Percentiles rank a stretch among this genome's conserved stretches.
Conservation (phyloP, 768 basidiomycete genomes). For the Cubamyces sp. region DNA sequence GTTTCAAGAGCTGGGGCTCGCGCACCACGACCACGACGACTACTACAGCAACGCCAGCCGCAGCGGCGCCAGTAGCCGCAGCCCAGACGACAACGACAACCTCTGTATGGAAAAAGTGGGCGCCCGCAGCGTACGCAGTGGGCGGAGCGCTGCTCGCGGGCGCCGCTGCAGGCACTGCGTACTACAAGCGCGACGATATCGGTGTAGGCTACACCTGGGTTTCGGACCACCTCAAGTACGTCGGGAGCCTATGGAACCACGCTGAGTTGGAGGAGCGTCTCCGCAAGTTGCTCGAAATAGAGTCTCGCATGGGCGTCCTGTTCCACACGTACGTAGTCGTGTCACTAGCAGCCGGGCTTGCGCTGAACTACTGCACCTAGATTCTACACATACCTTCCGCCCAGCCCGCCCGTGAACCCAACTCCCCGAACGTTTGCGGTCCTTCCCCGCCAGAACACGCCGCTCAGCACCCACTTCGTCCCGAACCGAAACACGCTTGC, state of each 20-base stretch:
- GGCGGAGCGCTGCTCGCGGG: constrained; percentile 80
- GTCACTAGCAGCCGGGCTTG: not conserved
- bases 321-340: constrained; percentile 68
- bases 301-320: constrained; percentile 62
- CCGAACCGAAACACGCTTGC: constrained; percentile 70
- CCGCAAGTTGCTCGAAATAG: constrained; percentile 61
- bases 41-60: constrained; percentile 31
- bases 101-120: constrained; percentile 62
- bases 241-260: constrained; percentile 85
- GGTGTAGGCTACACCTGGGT: constrained; percentile 73
- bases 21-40: constrained; percentile 30
- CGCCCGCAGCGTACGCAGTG: constrained; percentile 67
- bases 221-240: constrained; percentile 88
- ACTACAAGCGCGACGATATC: constrained; percentile 79
- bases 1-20: constrained; percentile 44
- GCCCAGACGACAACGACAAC: constrained; percentile 18
- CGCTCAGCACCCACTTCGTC: constrained; percentile 55
- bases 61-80: constrained; percentile 15
- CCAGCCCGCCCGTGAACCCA: constrained; percentile 59
- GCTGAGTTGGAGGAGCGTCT: constrained; percentile 62
- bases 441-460: constrained; percentile 60
- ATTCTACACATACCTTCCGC: constrained; percentile 80
- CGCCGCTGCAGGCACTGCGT: constrained; percentile 83
- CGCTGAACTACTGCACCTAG: constrained; percentile 45
- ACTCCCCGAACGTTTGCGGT: constrained; percentile 76